Evolutionary conservation across 2,329 filamentous ascomycete species (phyloP), one percentile per base, ranked within the genome.

Genomic region (Orbilia blumenaviensis): DNA sequence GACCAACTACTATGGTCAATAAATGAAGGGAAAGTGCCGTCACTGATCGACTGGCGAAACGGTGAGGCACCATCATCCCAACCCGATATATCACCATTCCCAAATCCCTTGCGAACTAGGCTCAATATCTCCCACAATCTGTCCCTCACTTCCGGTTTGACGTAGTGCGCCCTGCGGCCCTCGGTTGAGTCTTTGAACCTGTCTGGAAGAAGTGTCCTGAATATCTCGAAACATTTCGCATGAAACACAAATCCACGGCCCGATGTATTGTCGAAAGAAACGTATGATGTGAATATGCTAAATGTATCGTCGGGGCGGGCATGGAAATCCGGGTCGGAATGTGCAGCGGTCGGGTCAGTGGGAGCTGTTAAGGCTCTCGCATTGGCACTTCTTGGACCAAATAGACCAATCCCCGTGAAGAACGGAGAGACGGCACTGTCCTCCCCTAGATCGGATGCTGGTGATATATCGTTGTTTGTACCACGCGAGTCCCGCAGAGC

Each of bases 171-270:
- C 25, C 72, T 48, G 14, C 72, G 56, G 5, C 72, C 72, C 7
- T 61, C 60, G 34, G 27, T 66, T 10, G n/a, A 2, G 41, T 76
- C 72, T 32, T 76, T 76, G 41, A 76, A 68, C 8, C 72, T 58
- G 18, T 69, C 72, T 25, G 72, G 72, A 10, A 76, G 42, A 25
- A 76, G 56, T 3, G 58, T 76, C 21, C 72, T 64, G 18, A 76
- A 76, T 41, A 76, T 76, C 21, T 76, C 72, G 21, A 76, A 76
- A 18, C 72, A 76, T 38, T 76, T 76, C 7, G 72, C 72, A 16
- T 76, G 72, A n/a, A 76, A 76, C 8, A 76, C 64, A 16, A 76
- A 76, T 16, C 72, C 72, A 23, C 72, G 64, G 14, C 64, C 72
- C 18, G 64, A 69, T 8, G 64, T 76, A 46, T 69, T 69, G 54